Evolutionary conservation across 805 yeast genomes (phyloP), one percentile per base, ranked within the genome.

Genomic region (Cyberlindnera euphorbiae): DNA sequence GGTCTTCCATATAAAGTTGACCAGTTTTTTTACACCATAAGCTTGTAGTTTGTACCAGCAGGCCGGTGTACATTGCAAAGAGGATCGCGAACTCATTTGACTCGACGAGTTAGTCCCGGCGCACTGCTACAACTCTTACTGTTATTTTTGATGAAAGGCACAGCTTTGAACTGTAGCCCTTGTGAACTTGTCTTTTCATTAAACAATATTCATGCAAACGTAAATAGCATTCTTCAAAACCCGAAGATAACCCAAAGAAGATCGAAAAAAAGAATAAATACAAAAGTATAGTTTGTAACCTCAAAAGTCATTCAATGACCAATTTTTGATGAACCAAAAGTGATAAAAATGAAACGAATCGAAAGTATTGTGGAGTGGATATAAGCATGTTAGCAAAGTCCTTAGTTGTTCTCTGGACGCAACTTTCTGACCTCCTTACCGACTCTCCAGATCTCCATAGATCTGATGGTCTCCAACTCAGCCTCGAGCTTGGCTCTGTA

Each of bases 351-450:
- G 32, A 28, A 22, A 30, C 28, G 39, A 28, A 46, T 33, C 32
- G 41, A 46, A 38, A 24, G 33, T 27, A 28, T 26, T 25, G 28
- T 11, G 11, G 7, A 26, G 15, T 11, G 28, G n/a, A 26, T 24
- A 14, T 10, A 5, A 26, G 7, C 9, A 10, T 7, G 11, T n/a
- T 8, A 26, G 17, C 28, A 27, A 15, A 13, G 8, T 41, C 30
- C 38, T 72, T 84, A 89, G 67, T 82, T 79, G 93, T 93, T 90
- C 77, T 93, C 98, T 61, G 98, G 98, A 75, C 98, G 89, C 68
- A 93, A 82, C 75, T 93, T 93, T 82, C 98, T 90, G 55, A 93
- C 98, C 77, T 93, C 97, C 77, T 90, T 90, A 64, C 98, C 98
- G 56, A 93, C 98, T 64, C 68, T 84, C 98, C 98, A 93, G 90